Percentiles rank a stretch among this genome's conserved stretches.
Evolutionary conservation across 495 filamentous ascomycete genomes (phyloP).

Genomic region (Echria macrotheca): DNA sequence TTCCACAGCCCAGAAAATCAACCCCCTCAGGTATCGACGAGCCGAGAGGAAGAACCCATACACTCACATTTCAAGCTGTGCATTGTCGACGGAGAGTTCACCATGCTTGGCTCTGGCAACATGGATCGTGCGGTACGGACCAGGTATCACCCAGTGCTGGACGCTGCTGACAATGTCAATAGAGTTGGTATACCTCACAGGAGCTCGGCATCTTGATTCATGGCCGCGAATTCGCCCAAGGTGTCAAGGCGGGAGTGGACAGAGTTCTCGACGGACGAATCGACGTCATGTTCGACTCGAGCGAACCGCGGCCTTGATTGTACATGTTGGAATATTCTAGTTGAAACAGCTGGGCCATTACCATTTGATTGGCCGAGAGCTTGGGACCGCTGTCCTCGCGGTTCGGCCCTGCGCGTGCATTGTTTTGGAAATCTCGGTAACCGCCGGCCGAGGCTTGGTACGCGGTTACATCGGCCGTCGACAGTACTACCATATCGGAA

Average conservation of each 20-base stretch:
- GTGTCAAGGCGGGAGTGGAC: constrained; percentile 37
- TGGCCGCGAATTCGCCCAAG: constrained; percentile 36
- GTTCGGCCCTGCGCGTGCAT: constrained; percentile 2
- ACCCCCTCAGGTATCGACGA: neutral
- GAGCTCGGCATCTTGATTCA: constrained; percentile 67
- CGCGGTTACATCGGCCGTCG: constrained; percentile 1
- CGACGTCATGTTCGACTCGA: constrained; percentile 31
- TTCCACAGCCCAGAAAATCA: neutral
- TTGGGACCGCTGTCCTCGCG: neutral
- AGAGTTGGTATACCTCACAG: constrained; percentile 74
- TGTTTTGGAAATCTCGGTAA: constrained; percentile 13
- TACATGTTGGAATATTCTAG: too few species aligned
- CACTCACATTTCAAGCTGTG: constrained; percentile 68
- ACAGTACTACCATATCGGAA: constrained; percentile 26
- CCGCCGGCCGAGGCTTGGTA: constrained; percentile 1
- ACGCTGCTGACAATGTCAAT: too few species aligned
- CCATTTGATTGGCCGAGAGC: too few species aligned
- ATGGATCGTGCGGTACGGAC: constrained; percentile 69
- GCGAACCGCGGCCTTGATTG: constrained; percentile 2
- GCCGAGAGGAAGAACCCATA: constrained; percentile 44
- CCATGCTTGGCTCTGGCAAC: constrained; percentile 68
- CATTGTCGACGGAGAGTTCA: constrained; percentile 54
- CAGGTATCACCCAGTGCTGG: too few species aligned
- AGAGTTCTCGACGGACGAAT: constrained; percentile 40
- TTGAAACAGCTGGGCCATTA: too few species aligned